phyloP scores from a whole-genome alignment of 352 stramenopile species.

The Globisporangium radiosum region DNA sequence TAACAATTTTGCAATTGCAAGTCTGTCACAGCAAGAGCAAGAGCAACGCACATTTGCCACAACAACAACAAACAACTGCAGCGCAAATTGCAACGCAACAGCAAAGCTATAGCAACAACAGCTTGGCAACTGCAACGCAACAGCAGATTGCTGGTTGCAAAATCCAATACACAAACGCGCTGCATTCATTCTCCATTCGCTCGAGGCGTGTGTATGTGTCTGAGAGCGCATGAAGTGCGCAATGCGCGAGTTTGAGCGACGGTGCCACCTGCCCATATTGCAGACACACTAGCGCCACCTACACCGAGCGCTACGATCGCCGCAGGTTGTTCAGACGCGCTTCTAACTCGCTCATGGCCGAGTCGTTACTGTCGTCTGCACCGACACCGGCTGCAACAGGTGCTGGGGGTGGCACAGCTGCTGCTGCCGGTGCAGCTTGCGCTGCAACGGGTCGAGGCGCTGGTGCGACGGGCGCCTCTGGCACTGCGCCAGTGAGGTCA shows the following conservation, averaged over 20 bases:
- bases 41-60: too few relatives aligned
- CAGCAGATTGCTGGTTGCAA: too few relatives aligned
- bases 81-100: neutral
- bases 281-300: too few relatives aligned
- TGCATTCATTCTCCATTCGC: neutral
- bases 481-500: constrained; percentile 89
- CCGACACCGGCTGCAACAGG: constrained; percentile 50
- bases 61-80: neutral
- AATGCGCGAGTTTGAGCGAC: too few relatives aligned
- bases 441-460: constrained; percentile 29
- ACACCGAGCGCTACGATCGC: constrained; percentile 34
- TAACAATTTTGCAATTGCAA: constrained; percentile 1
- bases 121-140: too few relatives aligned
- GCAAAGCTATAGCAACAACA: too few relatives aligned
- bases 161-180: neutral
- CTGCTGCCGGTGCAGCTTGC: constrained; percentile 40
- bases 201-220: neutral
- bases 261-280: too few relatives aligned
- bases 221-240: too few relatives aligned
- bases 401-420: constrained; percentile 27
- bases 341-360: constrained; percentile 94
- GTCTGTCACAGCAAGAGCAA: neutral
- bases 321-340: constrained; percentile 95
- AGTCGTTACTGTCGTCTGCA: constrained; percentile 42
- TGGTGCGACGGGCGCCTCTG: constrained; percentile 76